Conservation (phyloP, 768 basidiomycete species). For the Boletus bicolor region DNA sequence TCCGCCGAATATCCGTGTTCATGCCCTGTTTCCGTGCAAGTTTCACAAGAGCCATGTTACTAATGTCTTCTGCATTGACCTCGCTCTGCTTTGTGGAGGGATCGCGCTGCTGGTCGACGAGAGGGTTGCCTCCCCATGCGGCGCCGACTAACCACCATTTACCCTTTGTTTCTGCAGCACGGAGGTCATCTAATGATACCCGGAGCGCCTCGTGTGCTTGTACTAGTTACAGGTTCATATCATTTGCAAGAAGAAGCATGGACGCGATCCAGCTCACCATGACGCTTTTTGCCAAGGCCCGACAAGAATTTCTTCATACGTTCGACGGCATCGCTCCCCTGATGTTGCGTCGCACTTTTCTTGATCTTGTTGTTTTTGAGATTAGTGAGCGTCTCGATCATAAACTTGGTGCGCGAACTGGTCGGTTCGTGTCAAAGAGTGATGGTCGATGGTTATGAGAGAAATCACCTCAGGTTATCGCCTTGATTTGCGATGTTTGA, state of each 20-base stretch:
- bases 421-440: not conserved
- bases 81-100: slow-evolving; percentile 19
- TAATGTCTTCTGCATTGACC: slow-evolving; percentile 29
- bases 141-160: slow-evolving; percentile 99
- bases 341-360: slow-evolving; percentile 59
- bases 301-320: slow-evolving; percentile 86
- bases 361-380: slow-evolving; percentile 90
- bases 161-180: slow-evolving; percentile 77
- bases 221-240: slow-evolving; percentile 44
- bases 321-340: slow-evolving; percentile 72
- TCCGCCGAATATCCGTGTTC: slow-evolving; percentile 94
- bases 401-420: slow-evolving; percentile 90
- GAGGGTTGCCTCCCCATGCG: slow-evolving; percentile 91
- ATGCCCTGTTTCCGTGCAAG: slow-evolving; percentile 95
- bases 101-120: slow-evolving; percentile 62
- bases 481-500: slow-evolving; percentile 56
- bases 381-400: slow-evolving; percentile 91
- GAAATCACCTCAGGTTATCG: slow-evolving; percentile 47
- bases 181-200: slow-evolving; percentile 82
- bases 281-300: slow-evolving; percentile 70
- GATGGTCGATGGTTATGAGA: not conserved
- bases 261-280: slow-evolving; percentile 43
- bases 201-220: slow-evolving; percentile 82
- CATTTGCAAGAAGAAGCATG: not conserved
- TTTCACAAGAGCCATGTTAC: slow-evolving; percentile 51